Evolutionary conservation across 345 rosid genomes (phyloP).

Genomic region (Linum lewisii): DNA sequence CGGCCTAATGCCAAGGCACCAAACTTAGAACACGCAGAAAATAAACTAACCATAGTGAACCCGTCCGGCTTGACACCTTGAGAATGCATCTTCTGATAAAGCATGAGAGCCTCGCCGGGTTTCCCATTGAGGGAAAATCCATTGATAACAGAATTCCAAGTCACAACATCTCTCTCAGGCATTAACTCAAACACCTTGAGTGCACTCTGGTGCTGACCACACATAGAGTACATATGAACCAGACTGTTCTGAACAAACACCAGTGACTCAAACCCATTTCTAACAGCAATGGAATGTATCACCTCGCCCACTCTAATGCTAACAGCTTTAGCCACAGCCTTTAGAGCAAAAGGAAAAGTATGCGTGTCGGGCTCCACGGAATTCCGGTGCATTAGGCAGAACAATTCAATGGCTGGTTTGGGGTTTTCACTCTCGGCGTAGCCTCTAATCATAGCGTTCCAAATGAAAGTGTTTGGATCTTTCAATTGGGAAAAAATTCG

Average conservation of each 20-base stretch:
- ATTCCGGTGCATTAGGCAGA: conserved; percentile 32
- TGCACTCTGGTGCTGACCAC: conserved; percentile 42
- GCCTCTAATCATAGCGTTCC: conserved; percentile 82
- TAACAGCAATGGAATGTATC: conserved; percentile 39
- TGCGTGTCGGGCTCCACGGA: conserved; percentile 58
- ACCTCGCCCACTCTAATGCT: conserved; percentile 37
- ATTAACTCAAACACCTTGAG: conserved; percentile 59
- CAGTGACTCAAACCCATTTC: conserved; percentile 57
- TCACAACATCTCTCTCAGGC: conserved; percentile 55
- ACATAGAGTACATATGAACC: conserved; percentile 41
- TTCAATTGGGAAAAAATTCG: conserved; percentile 36
- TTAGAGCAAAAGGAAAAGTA: conserved; percentile 78
- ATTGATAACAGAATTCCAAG: conserved; percentile 88
- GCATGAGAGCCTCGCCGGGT: conserved; percentile 49
- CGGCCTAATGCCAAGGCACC: conserved; percentile 63
- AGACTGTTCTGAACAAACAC: conserved; percentile 60
- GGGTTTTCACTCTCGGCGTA: conserved; percentile 57
- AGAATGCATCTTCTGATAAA: conserved; percentile 43
- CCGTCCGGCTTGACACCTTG: conserved; percentile 62
- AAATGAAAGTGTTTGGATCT: conserved; percentile 44
- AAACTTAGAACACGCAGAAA: conserved; percentile 70
- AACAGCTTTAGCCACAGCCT: conserved; percentile 51
- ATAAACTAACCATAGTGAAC: conserved; percentile 65
- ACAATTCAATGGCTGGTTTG: conserved; percentile 41
- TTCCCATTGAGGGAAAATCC: conserved; percentile 68